Conservation (phyloP, 768 basidiomycete species). For the Grammothele lineata region DNA sequence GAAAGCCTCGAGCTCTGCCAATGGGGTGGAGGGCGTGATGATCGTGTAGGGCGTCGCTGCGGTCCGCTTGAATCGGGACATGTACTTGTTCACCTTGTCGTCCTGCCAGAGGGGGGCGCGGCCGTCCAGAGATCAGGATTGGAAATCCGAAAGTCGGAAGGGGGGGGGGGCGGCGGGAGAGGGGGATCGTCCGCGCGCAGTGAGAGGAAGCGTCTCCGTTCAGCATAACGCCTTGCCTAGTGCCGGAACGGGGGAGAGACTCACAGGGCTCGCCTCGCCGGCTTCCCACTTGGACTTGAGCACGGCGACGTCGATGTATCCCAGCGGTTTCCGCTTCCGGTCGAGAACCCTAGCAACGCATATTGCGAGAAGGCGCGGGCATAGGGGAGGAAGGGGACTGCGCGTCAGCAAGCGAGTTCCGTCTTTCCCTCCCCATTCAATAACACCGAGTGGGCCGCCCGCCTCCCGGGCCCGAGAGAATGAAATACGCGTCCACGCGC, state of each 20-base stretch:
- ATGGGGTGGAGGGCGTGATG: slow-evolving; percentile 76
- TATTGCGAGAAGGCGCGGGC: background rate
- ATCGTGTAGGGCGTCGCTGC: slow-evolving; percentile 61
- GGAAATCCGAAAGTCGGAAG: background rate
- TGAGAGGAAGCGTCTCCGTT: slow-evolving; percentile 2
- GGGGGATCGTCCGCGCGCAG: background rate
- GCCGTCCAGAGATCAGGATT: background rate
- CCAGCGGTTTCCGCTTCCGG: slow-evolving; percentile 66
- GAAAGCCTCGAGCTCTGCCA: slow-evolving; percentile 81
- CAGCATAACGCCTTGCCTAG: slow-evolving; percentile 3
- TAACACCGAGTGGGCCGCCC: too few relatives aligned
- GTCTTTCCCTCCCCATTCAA: too few relatives aligned
- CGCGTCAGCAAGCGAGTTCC: too few relatives aligned
- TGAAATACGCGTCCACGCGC: too few relatives aligned
- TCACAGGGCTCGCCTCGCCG: slow-evolving; percentile 64
- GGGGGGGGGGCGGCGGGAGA: slow-evolving; percentile 1
- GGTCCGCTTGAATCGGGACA: slow-evolving; percentile 70
- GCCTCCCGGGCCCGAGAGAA: too few relatives aligned
- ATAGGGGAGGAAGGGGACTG: too few relatives aligned
- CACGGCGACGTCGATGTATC: slow-evolving; percentile 75
- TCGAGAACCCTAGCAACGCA: slow-evolving; percentile 63
- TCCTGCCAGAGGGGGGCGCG: slow-evolving; percentile 35
- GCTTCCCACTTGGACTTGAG: slow-evolving; percentile 80
- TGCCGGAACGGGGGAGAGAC: slow-evolving; percentile 24
- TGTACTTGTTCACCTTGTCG: slow-evolving; percentile 67